Conservation (phyloP, 2,329 filamentous ascomycete genomes). For the Phyllosticta citribraziliensis region DNA sequence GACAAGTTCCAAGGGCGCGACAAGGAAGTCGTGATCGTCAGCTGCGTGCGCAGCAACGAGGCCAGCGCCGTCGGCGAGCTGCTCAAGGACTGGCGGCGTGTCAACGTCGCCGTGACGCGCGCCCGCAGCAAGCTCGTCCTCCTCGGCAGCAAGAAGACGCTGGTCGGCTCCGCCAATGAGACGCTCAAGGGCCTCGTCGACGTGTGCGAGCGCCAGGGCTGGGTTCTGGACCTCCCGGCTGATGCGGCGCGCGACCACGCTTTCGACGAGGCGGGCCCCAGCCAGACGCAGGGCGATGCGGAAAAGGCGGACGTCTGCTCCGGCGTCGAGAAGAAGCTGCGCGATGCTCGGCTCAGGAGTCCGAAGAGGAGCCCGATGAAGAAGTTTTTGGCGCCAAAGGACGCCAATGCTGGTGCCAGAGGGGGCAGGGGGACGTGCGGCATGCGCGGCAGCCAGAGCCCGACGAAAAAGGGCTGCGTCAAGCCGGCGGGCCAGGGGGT, state of each 20-base stretch:
- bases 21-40: constrained; percentile 84
- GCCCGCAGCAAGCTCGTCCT: constrained; percentile 88
- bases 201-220: constrained; percentile 67
- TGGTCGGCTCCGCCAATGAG: constrained; percentile 50
- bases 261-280: constrained; percentile 50
- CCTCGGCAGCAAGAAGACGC: constrained; percentile 68
- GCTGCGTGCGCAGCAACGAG: constrained; percentile 80
- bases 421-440: constrained; percentile 9
- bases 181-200: constrained; percentile 67
- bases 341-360: neutral
- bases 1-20: constrained; percentile 95
- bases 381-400: neutral
- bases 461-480: constrained; percentile 12
- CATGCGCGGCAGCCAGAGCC: neutral
- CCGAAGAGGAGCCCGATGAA: constrained; percentile 10
- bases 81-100: constrained; percentile 79
- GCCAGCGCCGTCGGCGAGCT: constrained; percentile 77
- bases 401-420: constrained; percentile 10
- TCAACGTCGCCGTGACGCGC: constrained; percentile 92
- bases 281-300: constrained; percentile 7
- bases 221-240: constrained; percentile 64
- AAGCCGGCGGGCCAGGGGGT: neutral
- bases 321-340: constrained; percentile 11
- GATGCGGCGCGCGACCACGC: constrained; percentile 57
- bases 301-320: constrained; percentile 28